A percentile compares a stretch with the other conserved stretches of the same genome.
phyloP scores from a whole-genome alignment of 1,284 basidiomycete species.

The Porodaedalea pini region DNA sequence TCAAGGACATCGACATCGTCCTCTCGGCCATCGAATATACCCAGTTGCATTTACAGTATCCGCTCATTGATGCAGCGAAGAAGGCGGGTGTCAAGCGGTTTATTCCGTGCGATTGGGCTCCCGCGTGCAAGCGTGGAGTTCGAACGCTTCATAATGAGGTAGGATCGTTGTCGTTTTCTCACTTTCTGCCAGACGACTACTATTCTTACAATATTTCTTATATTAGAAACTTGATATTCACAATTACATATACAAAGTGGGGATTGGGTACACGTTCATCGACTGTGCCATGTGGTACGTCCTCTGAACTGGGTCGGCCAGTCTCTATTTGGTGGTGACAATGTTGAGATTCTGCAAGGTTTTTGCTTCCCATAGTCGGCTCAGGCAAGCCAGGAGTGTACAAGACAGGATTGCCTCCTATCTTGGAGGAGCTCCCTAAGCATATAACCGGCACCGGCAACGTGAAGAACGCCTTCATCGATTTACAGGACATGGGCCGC shows the following conservation, averaged over 20 bases:
- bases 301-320: too few species aligned
- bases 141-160: slow-evolving; percentile 5
- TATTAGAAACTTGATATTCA: slow-evolving; percentile 17
- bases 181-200: not conserved
- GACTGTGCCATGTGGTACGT: slow-evolving; percentile 21
- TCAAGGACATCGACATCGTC: slow-evolving; percentile 13
- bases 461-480: slow-evolving; percentile 19
- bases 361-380: not conserved
- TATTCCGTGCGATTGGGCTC: slow-evolving; percentile 20
- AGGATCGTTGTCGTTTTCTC: too few species aligned
- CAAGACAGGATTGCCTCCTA: too few species aligned
- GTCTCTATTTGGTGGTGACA: not conserved
- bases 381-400: too few species aligned
- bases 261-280: slow-evolving; percentile 20
- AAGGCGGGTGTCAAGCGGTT: slow-evolving; percentile 18
- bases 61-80: slow-evolving; percentile 16
- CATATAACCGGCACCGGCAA: slow-evolving; percentile 5
- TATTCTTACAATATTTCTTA: not conserved
- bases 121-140: slow-evolving; percentile 8
- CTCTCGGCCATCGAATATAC: slow-evolving; percentile 1
- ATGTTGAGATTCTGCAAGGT: slow-evolving; percentile 5
- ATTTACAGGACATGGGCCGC: slow-evolving; percentile 16
- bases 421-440: not conserved
- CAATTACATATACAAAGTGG: slow-evolving; percentile 12
- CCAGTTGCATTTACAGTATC: not conserved